Conservation (phyloP, 768 basidiomycete species). For the Rubroboletus satanas region DNA sequence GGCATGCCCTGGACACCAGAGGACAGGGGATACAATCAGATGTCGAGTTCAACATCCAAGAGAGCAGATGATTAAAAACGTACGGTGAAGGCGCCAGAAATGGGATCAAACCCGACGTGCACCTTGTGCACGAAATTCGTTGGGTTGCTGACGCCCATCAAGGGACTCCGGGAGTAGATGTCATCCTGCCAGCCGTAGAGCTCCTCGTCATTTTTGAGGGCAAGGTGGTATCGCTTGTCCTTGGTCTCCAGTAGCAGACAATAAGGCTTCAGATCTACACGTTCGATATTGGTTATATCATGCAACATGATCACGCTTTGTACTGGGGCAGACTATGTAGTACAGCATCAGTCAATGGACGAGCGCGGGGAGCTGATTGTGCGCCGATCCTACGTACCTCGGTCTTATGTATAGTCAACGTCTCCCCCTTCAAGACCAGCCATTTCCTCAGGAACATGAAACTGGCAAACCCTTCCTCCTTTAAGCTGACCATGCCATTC, state of each 20-base stretch:
- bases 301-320: slow-evolving; percentile 63
- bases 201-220: slow-evolving; percentile 91
- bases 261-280: slow-evolving; percentile 92
- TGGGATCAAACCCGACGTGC: slow-evolving; percentile 94
- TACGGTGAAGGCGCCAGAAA: slow-evolving; percentile 91
- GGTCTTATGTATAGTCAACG: slow-evolving; percentile 81
- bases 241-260: slow-evolving; percentile 85
- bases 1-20: slow-evolving; percentile 71
- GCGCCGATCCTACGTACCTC: slow-evolving; percentile 57
- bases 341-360: slow-evolving; percentile 3
- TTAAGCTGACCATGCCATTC: slow-evolving; percentile 74
- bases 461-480: slow-evolving; percentile 91
- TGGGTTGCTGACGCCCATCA: slow-evolving; percentile 91
- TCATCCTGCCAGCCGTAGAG: slow-evolving; percentile 99
- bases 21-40: neutral
- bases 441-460: slow-evolving; percentile 92
- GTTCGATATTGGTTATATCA: slow-evolving; percentile 84
- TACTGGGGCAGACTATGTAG: slow-evolving; percentile 44
- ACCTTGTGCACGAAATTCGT: slow-evolving; percentile 99
- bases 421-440: slow-evolving; percentile 78
- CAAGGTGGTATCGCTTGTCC: slow-evolving; percentile 75
- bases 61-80: slow-evolving; percentile 29
- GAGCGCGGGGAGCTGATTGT: neutral
- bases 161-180: slow-evolving; percentile 85
- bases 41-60: neutral